Conservation (phyloP, 306 rosid genomes). For the Vigna radiata region DNA sequence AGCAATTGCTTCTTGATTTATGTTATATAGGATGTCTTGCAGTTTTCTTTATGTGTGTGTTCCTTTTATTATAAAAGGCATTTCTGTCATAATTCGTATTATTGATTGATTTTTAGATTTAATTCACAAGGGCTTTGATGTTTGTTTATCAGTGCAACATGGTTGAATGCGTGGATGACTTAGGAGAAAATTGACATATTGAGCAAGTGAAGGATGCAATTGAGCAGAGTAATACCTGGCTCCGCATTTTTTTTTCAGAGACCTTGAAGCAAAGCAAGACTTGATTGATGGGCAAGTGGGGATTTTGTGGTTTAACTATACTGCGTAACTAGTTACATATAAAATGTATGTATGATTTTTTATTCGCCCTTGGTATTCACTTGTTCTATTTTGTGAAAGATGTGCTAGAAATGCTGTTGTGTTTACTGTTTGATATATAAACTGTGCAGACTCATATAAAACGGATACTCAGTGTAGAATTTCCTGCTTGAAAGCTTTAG, state of each 20-base stretch:
- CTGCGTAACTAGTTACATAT: constrained; percentile 10
- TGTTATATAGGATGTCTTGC: not conserved
- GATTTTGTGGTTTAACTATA: constrained; percentile 7
- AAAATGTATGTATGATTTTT: constrained; percentile 13
- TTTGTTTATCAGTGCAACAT: constrained; percentile 29
- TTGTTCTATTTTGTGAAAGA: not conserved
- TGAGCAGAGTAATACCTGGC: constrained; percentile 22
- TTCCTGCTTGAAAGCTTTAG: not conserved
- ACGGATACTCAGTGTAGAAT: not conserved
- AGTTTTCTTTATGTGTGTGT: not conserved
- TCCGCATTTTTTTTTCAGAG: not conserved
- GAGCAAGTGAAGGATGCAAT: constrained; percentile 34
- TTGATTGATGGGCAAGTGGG: not conserved
- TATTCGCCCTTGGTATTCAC: constrained; percentile 15
- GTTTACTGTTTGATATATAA: constrained; percentile 1
- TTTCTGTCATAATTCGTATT: not conserved
- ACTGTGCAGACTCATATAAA: constrained; percentile 17
- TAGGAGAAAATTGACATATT: constrained; percentile 8
- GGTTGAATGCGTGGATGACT: constrained; percentile 27
- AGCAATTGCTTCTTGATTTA: not conserved
- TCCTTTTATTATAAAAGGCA: not conserved
- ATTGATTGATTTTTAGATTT: constrained; percentile 10
- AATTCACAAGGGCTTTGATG: not conserved
- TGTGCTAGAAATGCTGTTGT: constrained; percentile 4
- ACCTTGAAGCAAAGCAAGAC: not conserved